phyloP scores from a whole-genome alignment of 257 asterid species.

The Catharanthus roseus region DNA sequence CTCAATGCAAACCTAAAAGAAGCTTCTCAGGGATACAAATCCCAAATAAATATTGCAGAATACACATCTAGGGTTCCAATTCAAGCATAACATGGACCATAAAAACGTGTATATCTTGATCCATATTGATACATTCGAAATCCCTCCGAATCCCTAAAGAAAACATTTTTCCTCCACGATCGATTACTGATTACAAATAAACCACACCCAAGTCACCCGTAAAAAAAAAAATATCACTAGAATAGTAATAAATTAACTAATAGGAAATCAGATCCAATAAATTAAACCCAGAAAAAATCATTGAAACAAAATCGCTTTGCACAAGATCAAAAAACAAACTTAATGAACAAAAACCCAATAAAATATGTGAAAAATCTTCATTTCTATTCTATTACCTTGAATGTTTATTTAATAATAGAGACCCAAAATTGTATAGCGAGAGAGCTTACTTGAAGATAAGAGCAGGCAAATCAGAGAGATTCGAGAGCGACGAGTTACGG shows the following conservation, averaged over 20 bases:
- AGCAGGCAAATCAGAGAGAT: neutral
- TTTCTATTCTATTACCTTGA: neutral
- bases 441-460: neutral
- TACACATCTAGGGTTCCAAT: neutral
- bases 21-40: neutral
- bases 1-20: neutral
- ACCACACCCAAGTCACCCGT: neutral
- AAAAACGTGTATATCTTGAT: neutral
- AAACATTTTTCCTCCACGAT: neutral
- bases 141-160: neutral
- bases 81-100: neutral
- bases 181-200: neutral
- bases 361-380: neutral
- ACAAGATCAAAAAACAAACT: neutral
- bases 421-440: neutral
- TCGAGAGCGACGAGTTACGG: neutral
- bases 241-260: no score
- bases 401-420: neutral
- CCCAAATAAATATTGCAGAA: neutral
- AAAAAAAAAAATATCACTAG: no score
- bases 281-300: neutral
- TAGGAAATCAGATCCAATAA: neutral
- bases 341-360: neutral
- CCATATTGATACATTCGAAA: neutral
- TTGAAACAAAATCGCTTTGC: neutral